Conservation (phyloP, 331 rosid species). For the Stylosanthes scabra region DNA sequence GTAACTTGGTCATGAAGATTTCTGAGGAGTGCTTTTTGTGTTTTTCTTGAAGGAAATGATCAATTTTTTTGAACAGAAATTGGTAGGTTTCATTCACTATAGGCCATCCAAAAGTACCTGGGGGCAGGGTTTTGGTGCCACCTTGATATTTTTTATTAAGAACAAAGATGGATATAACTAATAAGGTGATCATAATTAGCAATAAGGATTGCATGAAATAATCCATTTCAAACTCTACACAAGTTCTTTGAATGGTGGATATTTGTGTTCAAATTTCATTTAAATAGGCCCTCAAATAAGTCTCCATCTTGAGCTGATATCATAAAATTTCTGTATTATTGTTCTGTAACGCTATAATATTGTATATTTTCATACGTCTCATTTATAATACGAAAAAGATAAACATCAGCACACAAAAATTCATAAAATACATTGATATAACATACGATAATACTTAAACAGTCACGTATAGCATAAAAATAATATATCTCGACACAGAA, state of each 20-base stretch:
- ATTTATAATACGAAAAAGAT: too few relatives aligned
- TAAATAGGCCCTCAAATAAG: not conserved
- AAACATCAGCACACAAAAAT: too few relatives aligned
- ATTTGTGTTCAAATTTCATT: not conserved
- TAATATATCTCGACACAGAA: too few relatives aligned
- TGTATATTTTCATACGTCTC: too few relatives aligned
- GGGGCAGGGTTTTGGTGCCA: conserved; percentile 44
- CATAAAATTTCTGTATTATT: not conserved
- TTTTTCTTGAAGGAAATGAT: conserved; percentile 39
- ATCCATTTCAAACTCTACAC: conserved; percentile 30
- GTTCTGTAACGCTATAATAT: too few relatives aligned
- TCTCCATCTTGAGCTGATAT: not conserved
- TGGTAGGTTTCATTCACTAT: conserved; percentile 50
- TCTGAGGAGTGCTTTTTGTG: conserved; percentile 41
- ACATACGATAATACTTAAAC: too few relatives aligned
- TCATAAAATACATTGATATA: too few relatives aligned
- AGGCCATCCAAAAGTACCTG: conserved; percentile 59
- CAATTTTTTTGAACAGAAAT: conserved; percentile 40
- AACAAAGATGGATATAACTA: conserved; percentile 21
- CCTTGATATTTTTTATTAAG: conserved; percentile 2
- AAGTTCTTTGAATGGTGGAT: not conserved
- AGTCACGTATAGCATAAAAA: too few relatives aligned
- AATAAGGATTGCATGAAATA: conserved; percentile 27
- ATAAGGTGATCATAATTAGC: conserved; percentile 33
- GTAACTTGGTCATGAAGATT: conserved; percentile 52